These are phyloP conservation scores for Backusella psychrophila DNA, from an alignment of 192 early-diverging fungal species.

Conservation along the genomic window DNA sequence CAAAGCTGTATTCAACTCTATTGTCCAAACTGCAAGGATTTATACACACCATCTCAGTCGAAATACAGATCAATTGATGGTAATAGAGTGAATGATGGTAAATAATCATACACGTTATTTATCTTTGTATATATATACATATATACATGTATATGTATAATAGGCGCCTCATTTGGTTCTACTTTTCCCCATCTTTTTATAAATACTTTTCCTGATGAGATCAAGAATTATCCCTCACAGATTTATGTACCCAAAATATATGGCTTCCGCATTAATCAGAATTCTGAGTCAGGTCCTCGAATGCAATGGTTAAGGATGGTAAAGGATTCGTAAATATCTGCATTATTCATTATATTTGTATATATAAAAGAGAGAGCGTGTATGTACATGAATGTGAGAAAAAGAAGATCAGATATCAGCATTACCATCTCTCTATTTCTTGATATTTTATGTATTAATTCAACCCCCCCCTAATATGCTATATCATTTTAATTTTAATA, in stretches of 20 bases:
- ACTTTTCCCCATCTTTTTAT: slow-evolving; percentile 94
- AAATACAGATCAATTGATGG: slow-evolving; percentile 69
- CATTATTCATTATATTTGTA: neutral
- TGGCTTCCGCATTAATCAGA: slow-evolving; percentile 87
- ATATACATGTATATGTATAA: neutral
- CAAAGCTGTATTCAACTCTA: slow-evolving; percentile 71
- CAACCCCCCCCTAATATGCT: neutral
- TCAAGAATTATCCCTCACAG: slow-evolving; percentile 51
- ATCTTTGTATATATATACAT: slow-evolving; percentile 10
- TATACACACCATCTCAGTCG: slow-evolving; percentile 72
- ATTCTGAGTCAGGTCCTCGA: slow-evolving; percentile 71
- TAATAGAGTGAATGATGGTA: slow-evolving; percentile 19
- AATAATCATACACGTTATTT: neutral
- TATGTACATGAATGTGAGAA: neutral
- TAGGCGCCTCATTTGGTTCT: slow-evolving; percentile 94
- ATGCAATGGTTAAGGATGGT: slow-evolving; percentile 89
- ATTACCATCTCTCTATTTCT: neutral
- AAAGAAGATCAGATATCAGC: neutral
- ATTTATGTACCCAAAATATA: slow-evolving; percentile 87
- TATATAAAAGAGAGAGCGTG: neutral
- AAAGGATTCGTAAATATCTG: neutral
- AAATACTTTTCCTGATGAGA: slow-evolving; percentile 77
- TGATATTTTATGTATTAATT: neutral
- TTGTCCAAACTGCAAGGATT: slow-evolving; percentile 79
- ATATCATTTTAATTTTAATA: neutral